Evolutionary conservation across 2,329 filamentous ascomycete species (phyloP).

Genomic region (Aspergillus jensenii): DNA sequence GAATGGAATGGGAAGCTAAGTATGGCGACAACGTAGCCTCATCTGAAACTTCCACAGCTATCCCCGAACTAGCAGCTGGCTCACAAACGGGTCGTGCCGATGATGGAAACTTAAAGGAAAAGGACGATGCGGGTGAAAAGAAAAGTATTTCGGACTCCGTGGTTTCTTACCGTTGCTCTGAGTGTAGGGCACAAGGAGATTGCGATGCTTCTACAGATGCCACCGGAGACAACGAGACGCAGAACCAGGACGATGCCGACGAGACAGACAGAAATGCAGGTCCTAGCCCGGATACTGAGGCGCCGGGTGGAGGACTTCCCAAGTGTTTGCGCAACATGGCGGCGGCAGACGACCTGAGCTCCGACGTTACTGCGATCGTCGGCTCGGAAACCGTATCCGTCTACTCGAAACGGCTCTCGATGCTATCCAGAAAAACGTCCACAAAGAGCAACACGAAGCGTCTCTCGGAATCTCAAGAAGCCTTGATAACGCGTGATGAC

Average conservation of each 20-base stretch:
- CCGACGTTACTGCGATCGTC: slow-evolving; percentile 65
- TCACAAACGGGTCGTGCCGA: slow-evolving; percentile 9
- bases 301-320: slow-evolving; percentile 3
- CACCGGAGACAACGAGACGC: slow-evolving; percentile 3
- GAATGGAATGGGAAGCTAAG: slow-evolving; percentile 69
- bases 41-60: slow-evolving; percentile 10
- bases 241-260: background rate
- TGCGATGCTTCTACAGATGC: slow-evolving; percentile 14
- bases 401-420: slow-evolving; percentile 32
- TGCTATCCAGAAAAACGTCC: slow-evolving; percentile 29
- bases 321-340: slow-evolving; percentile 21
- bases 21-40: slow-evolving; percentile 60
- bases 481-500: slow-evolving; percentile 25
- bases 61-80: slow-evolving; percentile 27
- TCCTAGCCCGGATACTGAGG: background rate
- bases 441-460: slow-evolving; percentile 17
- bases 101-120: slow-evolving; percentile 19
- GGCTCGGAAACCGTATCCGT: slow-evolving; percentile 33
- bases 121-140: slow-evolving; percentile 23
- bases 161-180: slow-evolving; percentile 21
- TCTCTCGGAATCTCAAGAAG: slow-evolving; percentile 37
- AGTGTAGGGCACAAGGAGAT: slow-evolving; percentile 17
- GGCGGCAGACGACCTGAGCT: slow-evolving; percentile 54
- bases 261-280: background rate
- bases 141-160: slow-evolving; percentile 23